Evolutionary conservation across 345 rosid genomes (phyloP), one percentile per base, ranked within the genome.

Genomic region (Acer yangbiense): DNA sequence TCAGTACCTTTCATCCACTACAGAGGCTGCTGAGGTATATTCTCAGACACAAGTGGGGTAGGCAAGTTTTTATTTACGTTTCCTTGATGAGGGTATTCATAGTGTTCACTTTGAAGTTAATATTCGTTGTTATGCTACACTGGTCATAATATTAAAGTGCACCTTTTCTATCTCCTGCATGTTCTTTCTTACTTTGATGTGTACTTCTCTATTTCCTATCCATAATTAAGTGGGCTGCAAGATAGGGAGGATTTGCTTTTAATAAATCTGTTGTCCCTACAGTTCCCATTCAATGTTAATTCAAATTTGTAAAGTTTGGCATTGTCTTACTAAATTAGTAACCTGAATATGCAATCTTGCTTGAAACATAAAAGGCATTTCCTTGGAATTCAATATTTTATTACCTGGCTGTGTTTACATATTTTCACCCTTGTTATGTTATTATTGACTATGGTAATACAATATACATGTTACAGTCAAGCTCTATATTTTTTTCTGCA

Each of bases 1-100:
- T 87, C 97, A 95, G 79, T 93, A 95, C 85, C 98, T 95, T 80
- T 95, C 98, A 13, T 95, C 98, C 81, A 93, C 97, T 75, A 69
- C 97, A 60, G 93, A 90, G 82, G 99, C 98, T 82, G 99, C 99
- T 77, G 97, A 95, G 99, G 98, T 87, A 82, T 79, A 71, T 67
- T 65, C 64, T 72, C 32, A 17, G 80, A 68, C 75, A 60, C 66
- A 52, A 72, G 46, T 52, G 44, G 21, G 21, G 60, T 86, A 77
- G 55, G 77, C 65, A 64, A 79, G 69, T 78, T 75, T 63, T 50
- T 66, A 20, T 78, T 70, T 71, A 74, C 8, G 27, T 13, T 44
- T 76, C 52, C 41, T 29, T 41, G 25, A 25, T 43, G 64, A 72
- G 25, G 66, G 43, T 76, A 58, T 25, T 25, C 18, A 55, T 69